Evolutionary conservation across 2,329 filamentous ascomycete genomes (phyloP), one percentile per base, ranked within the genome.

Genomic region (Proliferodiscus dingleyae): DNA sequence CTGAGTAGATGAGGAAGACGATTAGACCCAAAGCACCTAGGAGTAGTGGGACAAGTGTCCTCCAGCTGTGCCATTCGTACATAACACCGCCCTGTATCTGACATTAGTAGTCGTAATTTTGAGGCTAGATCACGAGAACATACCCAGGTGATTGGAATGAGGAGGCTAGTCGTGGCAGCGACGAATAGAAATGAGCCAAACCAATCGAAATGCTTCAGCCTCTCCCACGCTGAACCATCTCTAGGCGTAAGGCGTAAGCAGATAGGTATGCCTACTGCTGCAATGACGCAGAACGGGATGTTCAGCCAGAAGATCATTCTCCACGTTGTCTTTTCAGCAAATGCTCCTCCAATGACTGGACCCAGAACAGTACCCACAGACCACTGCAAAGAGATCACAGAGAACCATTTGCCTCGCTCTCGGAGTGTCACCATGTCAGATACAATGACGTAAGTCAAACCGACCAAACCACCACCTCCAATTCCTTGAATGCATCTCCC

Each of bases 71-170:
- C 82, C 81, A 86, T 0, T 71, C 57, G 58, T 82, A 84, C 63
- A 80, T 74, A 9, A 82, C 70, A 24, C 79, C 81, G 9, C 47
- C 47, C 48, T n/a, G n/a, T n/a, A n/a, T n/a, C n/a, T n/a, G n/a
- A n/a, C n/a, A n/a, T n/a, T n/a, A n/a, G n/a, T n/a, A n/a, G n/a
- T n/a, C n/a, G n/a, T n/a, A n/a, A n/a, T 30, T 30, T 15, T 15
- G 15, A 30, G 11, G 11, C 28, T 30, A 3, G 28, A 30, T 30
- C 28, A 30, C 15, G 18, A 18, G 24, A 21, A 51, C 54, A 47
- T 30, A 52, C 83, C 70, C 78, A 81, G 1, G 78, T 80, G 3
- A 85, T 59, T 0, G 78, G 75, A 44, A 83, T 77, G 24, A 84
- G 62, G 56, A 83, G 75, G 33, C 72, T 73, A 0, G 77, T 80